Conservation (phyloP, 2,329 filamentous ascomycete species). For the Westerdykella ornata region DNA sequence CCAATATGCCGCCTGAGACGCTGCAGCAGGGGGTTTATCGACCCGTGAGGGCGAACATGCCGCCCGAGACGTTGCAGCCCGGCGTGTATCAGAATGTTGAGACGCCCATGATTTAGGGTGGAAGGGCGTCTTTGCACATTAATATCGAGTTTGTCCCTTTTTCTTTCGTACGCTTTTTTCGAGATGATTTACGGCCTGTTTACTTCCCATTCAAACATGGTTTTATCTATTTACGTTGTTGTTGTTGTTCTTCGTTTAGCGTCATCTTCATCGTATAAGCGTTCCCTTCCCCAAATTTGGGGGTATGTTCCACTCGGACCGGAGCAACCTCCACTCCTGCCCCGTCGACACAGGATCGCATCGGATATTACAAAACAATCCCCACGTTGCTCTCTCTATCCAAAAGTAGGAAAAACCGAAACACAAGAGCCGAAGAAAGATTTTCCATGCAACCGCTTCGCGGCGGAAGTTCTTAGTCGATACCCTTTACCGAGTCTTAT, state of each 20-base stretch:
- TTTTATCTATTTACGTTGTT: conserved; percentile 4
- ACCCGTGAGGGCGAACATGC: conserved; percentile 39
- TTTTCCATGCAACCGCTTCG: conserved; percentile 21
- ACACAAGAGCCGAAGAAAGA: neutral
- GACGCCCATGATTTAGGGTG: conserved; percentile 36
- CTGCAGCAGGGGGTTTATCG: conserved; percentile 31
- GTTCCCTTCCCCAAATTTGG: conserved; percentile 17
- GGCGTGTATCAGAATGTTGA: conserved; percentile 36
- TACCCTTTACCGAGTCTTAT: conserved; percentile 18
- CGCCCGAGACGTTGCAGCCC: conserved; percentile 40
- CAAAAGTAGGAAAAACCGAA: too few species aligned
- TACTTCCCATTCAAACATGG: neutral
- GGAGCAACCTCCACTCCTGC: too few species aligned
- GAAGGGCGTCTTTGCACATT: neutral
- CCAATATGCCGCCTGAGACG: conserved; percentile 44
- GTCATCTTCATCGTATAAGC: conserved; percentile 13
- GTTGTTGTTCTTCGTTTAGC: conserved; percentile 2
- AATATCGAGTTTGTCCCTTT: conserved; percentile 3
- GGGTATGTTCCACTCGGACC: too few species aligned
- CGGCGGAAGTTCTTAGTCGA: conserved; percentile 26
- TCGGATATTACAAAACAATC: too few species aligned
- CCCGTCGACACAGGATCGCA: too few species aligned
- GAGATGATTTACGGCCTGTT: conserved; percentile 21
- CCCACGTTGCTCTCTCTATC: too few species aligned
- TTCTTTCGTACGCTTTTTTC: conserved; percentile 7